Evolutionary conservation across 352 stramenopile species (phyloP).

Genomic region (Pythium aphanidermatum): DNA sequence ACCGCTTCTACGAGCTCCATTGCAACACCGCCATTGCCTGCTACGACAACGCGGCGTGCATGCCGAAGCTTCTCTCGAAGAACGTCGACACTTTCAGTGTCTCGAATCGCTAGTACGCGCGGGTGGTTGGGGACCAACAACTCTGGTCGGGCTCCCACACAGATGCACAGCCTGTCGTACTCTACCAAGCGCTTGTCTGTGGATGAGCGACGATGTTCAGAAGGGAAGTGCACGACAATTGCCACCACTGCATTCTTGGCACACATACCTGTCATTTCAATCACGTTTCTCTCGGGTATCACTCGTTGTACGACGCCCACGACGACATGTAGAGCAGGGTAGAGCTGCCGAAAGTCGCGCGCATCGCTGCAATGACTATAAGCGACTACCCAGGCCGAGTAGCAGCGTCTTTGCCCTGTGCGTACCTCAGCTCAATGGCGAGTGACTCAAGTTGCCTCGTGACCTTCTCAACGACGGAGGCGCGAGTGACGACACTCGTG

Average conservation of each 20-base stretch:
- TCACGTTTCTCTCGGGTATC: background rate
- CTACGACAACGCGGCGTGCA: background rate
- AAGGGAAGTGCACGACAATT: too few species aligned
- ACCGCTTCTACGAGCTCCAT: conserved; percentile 9
- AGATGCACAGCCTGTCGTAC: conserved; percentile 6
- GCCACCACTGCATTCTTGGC: too few species aligned
- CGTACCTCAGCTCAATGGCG: background rate
- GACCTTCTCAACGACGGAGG: background rate
- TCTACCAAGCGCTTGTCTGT: background rate
- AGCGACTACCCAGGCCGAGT: too few species aligned
- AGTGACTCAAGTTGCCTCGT: background rate
- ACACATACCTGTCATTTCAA: background rate
- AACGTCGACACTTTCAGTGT: conserved; percentile 5
- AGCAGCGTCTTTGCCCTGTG: too few species aligned
- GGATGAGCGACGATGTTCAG: too few species aligned
- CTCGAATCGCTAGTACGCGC: conserved; percentile 4
- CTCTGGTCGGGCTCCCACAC: conserved; percentile 2
- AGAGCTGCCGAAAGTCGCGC: background rate
- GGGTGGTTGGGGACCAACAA: background rate
- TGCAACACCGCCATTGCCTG: conserved; percentile 3
- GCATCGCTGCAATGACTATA: too few species aligned
- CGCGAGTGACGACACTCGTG: background rate
- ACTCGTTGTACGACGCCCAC: background rate
- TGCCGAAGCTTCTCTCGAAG: background rate
- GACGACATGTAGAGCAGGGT: background rate